A percentile compares a stretch with the other conserved stretches of the same genome.
These are phyloP conservation scores for Colletotrichum tamarilloi DNA, from an alignment of 2,329 filamentous ascomycete genomes.

Conservation along the genomic window DNA sequence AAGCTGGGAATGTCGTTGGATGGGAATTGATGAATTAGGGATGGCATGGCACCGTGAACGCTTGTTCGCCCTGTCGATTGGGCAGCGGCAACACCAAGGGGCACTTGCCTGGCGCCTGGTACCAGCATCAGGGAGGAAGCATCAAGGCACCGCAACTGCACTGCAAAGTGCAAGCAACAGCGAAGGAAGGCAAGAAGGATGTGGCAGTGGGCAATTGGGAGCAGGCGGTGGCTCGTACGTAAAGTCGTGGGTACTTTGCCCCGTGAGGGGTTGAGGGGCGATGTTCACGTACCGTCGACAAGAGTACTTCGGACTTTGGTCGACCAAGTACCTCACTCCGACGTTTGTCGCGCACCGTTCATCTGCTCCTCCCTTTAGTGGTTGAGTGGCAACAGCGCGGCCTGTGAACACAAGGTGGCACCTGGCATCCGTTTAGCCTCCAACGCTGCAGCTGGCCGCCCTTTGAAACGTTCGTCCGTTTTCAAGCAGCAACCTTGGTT, in stretches of 20 bases:
- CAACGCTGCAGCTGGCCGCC: not conserved
- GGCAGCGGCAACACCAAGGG: conserved; percentile 1
- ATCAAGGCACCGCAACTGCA: not conserved
- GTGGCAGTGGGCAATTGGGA: conserved; percentile 31
- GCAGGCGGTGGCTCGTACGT: conserved; percentile 12
- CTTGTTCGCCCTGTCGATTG: conserved; percentile 9
- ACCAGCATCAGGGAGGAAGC: conserved; percentile 3
- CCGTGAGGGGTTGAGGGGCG: not conserved
- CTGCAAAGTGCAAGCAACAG: not conserved
- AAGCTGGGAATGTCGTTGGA: not conserved
- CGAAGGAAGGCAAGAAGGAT: not conserved
- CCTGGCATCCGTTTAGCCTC: not conserved
- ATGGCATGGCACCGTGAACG: not conserved
- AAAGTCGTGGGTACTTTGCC: conserved; percentile 24
- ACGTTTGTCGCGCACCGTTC: not conserved
- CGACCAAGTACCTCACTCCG: not conserved
- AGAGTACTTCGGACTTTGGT: not conserved
- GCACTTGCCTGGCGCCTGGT: not conserved
- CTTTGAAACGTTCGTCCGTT: conserved; percentile 9
- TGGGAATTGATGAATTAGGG: not conserved
- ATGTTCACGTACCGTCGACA: conserved; percentile 5
- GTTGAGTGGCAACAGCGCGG: conserved; percentile 25
- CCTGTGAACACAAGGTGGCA: not conserved
- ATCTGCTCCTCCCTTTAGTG: conserved; percentile 12
- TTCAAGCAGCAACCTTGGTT: not conserved